Evolutionary conservation across 2,329 filamentous ascomycete species (phyloP).

Genomic region (Epichloe hybrida): DNA sequence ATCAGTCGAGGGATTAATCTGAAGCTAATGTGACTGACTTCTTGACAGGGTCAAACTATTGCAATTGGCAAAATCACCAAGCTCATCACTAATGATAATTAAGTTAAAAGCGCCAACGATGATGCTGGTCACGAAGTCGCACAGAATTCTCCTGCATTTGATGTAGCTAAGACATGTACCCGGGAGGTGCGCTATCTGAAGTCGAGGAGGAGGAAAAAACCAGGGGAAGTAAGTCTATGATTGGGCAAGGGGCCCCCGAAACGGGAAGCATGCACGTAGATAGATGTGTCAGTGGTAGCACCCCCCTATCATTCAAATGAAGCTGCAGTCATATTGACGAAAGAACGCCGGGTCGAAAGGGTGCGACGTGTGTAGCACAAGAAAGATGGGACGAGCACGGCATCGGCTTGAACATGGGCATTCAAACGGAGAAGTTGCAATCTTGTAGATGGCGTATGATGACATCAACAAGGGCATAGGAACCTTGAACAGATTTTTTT

Average conservation of each 20-base stretch:
- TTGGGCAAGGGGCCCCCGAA: not conserved
- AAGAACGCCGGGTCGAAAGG: not conserved
- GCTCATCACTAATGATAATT: conserved; percentile 38
- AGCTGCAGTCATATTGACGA: not conserved
- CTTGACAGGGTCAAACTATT: conserved; percentile 83
- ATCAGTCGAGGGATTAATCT: not conserved
- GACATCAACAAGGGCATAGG: not conserved
- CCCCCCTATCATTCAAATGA: not conserved
- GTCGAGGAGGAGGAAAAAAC: not conserved
- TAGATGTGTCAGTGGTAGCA: not conserved
- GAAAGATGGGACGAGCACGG: not conserved
- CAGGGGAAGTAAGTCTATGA: not conserved
- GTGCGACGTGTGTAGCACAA: not conserved
- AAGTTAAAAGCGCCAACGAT: not conserved
- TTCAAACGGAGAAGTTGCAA: not conserved
- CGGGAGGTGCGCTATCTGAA: not conserved
- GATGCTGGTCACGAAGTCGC: not conserved
- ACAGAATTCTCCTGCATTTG: not conserved
- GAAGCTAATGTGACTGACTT: not conserved
- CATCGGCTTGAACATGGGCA: not conserved
- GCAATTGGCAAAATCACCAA: conserved; percentile 99
- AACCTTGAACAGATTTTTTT: not conserved
- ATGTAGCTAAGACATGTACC: not conserved
- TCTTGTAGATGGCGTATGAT: not conserved
- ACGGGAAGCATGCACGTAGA: not conserved